Evolutionary conservation across 2,329 filamentous ascomycete genomes (phyloP).

Genomic region (Scedosporium dehoogii): DNA sequence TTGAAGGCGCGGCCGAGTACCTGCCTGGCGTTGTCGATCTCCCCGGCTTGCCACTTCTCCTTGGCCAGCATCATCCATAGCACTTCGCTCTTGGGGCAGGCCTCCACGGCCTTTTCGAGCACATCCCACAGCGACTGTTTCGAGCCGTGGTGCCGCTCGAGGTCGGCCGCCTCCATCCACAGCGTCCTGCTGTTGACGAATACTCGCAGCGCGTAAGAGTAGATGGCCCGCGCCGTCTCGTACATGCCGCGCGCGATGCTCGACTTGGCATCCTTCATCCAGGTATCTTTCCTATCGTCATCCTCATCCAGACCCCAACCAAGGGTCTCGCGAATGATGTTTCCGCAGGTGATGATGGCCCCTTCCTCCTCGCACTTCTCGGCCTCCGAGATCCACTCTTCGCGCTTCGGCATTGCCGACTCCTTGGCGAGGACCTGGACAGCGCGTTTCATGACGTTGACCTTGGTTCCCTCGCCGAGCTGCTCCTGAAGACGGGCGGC

Average conservation of each 20-base stretch:
- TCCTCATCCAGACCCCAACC: slow-evolving; percentile 92
- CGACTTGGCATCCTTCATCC: slow-evolving; percentile 84
- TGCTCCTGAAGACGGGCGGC: slow-evolving; percentile 87
- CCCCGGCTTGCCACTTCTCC: slow-evolving; percentile 84
- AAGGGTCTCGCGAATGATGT: slow-evolving; percentile 85
- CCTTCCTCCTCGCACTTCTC: slow-evolving; percentile 93
- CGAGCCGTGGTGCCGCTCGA: slow-evolving; percentile 82
- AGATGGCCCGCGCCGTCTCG: slow-evolving; percentile 87
- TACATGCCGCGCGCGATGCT: slow-evolving; percentile 75
- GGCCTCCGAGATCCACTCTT: slow-evolving; percentile 93
- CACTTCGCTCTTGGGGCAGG: slow-evolving; percentile 81
- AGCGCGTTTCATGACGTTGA: slow-evolving; percentile 91
- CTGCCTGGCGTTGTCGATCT: slow-evolving; percentile 75
- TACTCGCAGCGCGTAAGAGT: slow-evolving; percentile 78
- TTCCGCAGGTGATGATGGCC: slow-evolving; percentile 73
- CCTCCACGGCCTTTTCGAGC: slow-evolving; percentile 86
- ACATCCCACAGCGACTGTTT: slow-evolving; percentile 76
- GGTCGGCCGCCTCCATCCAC: slow-evolving; percentile 83
- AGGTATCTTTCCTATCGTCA: slow-evolving; percentile 90
- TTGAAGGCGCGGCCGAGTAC: slow-evolving; percentile 87
- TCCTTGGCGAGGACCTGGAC: slow-evolving; percentile 81
- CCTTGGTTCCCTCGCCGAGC: slow-evolving; percentile 63
- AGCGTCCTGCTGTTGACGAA: slow-evolving; percentile 82
- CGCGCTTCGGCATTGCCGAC: slow-evolving; percentile 91
- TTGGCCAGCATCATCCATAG: slow-evolving; percentile 94